Evolutionary conservation across 129 eudicot genomes (phyloP).

Genomic region (Oenanthe sinensis): DNA sequence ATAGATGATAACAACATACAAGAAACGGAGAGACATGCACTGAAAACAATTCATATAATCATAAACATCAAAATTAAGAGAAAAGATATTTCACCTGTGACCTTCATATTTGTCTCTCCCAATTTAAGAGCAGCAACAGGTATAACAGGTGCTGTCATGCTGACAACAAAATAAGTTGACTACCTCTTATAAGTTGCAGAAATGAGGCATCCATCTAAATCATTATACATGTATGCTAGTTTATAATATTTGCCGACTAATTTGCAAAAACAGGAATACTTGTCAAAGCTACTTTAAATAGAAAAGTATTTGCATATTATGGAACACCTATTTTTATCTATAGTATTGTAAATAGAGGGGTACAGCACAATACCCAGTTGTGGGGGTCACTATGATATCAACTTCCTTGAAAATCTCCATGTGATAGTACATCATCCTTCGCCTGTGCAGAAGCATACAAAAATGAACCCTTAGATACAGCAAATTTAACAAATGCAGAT

Average conservation of each 20-base stretch:
- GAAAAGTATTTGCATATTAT: not conserved
- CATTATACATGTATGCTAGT: not conserved
- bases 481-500: not conserved
- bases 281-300: not conserved
- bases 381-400: slow-evolving; percentile 85
- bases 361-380: slow-evolving; percentile 57
- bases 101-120: slow-evolving; percentile 72
- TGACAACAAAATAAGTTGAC: slow-evolving; percentile 16
- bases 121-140: slow-evolving; percentile 51
- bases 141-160: slow-evolving; percentile 90
- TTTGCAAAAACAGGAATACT: not conserved
- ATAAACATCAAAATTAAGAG: not conserved
- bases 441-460: slow-evolving; percentile 34
- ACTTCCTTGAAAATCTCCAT: slow-evolving; percentile 75
- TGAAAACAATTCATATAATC: not conserved
- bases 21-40: not conserved
- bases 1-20: not conserved
- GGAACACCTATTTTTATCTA: not conserved
- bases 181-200: not conserved
- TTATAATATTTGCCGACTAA: not conserved
- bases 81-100: slow-evolving; percentile 41
- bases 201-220: not conserved
- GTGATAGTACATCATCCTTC: slow-evolving; percentile 78
- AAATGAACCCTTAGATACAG: not conserved
- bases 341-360: not conserved